These are phyloP conservation scores for Ascocoryne sarcoides DNA, from an alignment of 2,329 filamentous ascomycete genomes.

Conservation along the genomic window DNA sequence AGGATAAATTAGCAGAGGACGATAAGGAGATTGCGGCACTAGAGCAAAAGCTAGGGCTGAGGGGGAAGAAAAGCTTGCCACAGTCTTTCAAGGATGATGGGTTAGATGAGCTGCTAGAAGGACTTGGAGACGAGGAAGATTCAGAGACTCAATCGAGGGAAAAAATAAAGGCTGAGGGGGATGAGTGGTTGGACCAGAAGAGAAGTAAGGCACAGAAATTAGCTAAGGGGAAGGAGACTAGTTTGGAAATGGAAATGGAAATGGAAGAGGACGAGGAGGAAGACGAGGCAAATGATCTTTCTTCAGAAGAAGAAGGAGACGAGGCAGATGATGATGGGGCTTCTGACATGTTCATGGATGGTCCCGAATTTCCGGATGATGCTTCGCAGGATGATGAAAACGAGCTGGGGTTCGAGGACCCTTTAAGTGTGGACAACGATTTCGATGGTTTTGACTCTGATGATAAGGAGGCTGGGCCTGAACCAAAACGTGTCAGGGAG, in stretches of 20 bases:
- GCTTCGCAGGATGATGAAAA: constrained; percentile 18
- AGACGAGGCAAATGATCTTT: constrained; percentile 24
- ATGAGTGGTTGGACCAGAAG: constrained; percentile 53
- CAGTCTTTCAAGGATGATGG: constrained; percentile 75
- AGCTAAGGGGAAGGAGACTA: constrained; percentile 1
- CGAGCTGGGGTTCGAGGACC: constrained; percentile 29
- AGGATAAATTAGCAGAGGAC: constrained; percentile 63
- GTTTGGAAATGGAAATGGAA: background rate
- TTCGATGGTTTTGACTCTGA: constrained; percentile 32
- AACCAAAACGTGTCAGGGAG: constrained; percentile 49
- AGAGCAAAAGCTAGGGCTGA: constrained; percentile 80
- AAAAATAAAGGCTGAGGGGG: constrained; percentile 48
- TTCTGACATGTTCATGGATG: constrained; percentile 25
- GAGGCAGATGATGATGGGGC: constrained; percentile 26
- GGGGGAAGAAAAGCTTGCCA: constrained; percentile 62
- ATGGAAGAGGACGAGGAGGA: constrained; percentile 12
- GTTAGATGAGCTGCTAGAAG: constrained; percentile 67
- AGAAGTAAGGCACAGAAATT: constrained; percentile 36
- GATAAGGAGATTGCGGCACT: constrained; percentile 82
- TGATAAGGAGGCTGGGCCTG: constrained; percentile 26
- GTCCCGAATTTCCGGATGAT: constrained; percentile 25
- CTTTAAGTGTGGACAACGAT: constrained; percentile 32
- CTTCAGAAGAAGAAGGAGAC: constrained; percentile 20
- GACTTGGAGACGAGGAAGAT: constrained; percentile 46
- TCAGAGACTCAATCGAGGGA: constrained; percentile 39